Conservation (phyloP, 306 rosid species). For the Dalbergia cochinchinensis region DNA sequence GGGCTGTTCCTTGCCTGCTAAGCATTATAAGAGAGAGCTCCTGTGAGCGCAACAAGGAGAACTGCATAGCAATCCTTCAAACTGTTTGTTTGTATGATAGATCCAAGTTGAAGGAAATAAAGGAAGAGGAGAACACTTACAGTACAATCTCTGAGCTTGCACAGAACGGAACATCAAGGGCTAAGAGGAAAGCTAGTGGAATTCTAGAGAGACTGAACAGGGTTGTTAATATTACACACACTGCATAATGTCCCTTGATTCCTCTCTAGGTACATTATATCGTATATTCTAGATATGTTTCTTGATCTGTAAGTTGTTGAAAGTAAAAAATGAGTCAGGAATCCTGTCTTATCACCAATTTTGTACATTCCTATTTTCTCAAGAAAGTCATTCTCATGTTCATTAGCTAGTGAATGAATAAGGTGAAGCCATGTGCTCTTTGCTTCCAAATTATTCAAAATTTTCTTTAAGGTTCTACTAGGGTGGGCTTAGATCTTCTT, state of each 20-base stretch:
- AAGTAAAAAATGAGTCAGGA: slow-evolving; percentile 35
- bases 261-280: slow-evolving; percentile 33
- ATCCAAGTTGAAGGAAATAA: slow-evolving; percentile 79
- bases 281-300: slow-evolving; percentile 72
- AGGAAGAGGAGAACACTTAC: slow-evolving; percentile 74
- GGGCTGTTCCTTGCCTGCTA: slow-evolving; percentile 75
- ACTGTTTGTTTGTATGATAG: slow-evolving; percentile 72
- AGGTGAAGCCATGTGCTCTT: slow-evolving; percentile 46
- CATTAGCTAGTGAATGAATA: slow-evolving; percentile 54
- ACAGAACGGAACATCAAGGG: slow-evolving; percentile 88
- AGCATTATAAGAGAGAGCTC: slow-evolving; percentile 65
- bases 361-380: slow-evolving; percentile 60
- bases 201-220: slow-evolving; percentile 90
- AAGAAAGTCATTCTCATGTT: slow-evolving; percentile 49
- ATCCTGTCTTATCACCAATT: slow-evolving; percentile 49
- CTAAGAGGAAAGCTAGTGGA: slow-evolving; percentile 87
- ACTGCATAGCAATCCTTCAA: slow-evolving; percentile 77
- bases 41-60: slow-evolving; percentile 85
- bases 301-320: slow-evolving; percentile 34
- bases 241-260: slow-evolving; percentile 63
- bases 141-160: slow-evolving; percentile 81
- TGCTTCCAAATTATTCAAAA: slow-evolving; percentile 24
- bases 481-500: slow-evolving; percentile 15
- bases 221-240: slow-evolving; percentile 79
- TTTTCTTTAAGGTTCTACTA: slow-evolving; percentile 25